Conservation (phyloP, 257 asterid genomes). For the Lycium barbarum region DNA sequence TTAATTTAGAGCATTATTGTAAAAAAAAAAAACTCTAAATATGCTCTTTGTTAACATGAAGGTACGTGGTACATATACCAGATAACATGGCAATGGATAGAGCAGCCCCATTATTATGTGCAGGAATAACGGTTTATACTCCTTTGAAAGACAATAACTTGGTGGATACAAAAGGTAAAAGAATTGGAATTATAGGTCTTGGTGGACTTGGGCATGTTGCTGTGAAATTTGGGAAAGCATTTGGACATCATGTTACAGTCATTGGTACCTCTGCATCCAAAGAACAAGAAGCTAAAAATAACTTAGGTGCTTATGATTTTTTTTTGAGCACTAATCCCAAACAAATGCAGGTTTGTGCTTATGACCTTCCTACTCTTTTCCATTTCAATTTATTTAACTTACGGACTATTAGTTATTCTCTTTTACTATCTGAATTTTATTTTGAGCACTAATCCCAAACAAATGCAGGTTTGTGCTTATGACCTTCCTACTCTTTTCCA, state of each 20-base stretch:
- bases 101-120: conserved; percentile 84
- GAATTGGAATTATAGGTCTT: conserved; percentile 70
- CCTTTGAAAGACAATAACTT: conserved; percentile 73
- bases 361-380: background rate
- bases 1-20: no score
- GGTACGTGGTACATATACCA: conserved; percentile 79
- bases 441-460: conserved; percentile 57
- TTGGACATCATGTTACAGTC: conserved; percentile 77
- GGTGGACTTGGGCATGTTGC: conserved; percentile 91
- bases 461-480: conserved; percentile 62
- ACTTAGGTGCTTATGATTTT: conserved; percentile 82
- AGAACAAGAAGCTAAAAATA: conserved; percentile 72
- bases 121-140: conserved; percentile 72
- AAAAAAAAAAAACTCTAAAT: background rate
- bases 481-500: background rate
- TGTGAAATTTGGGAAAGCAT: conserved; percentile 79
- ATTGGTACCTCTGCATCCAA: conserved; percentile 88
- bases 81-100: conserved; percentile 80
- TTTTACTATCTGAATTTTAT: no score
- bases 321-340: conserved; percentile 61
- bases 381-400: background rate
- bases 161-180: conserved; percentile 54
- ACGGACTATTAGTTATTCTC: no score
- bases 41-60: conserved; percentile 27
- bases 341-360: conserved; percentile 65